Evolutionary conservation across 2,329 filamentous ascomycete genomes (phyloP).

Genomic region (Exserohilum turcica): DNA sequence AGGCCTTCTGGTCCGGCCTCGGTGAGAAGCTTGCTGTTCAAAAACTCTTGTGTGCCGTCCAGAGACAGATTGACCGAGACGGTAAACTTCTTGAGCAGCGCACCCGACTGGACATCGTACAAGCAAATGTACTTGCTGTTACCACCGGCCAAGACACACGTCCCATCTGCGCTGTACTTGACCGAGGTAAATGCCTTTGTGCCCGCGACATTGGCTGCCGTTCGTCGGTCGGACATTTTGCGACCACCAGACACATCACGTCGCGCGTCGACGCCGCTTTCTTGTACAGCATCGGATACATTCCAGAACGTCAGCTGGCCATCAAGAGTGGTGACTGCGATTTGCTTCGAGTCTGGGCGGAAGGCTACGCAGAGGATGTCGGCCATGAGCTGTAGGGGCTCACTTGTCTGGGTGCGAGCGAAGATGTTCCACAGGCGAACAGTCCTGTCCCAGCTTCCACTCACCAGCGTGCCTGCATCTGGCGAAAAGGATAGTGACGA

Average conservation of each 20-base stretch:
- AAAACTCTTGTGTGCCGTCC: slow-evolving; percentile 93
- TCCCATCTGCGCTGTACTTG: slow-evolving; percentile 89
- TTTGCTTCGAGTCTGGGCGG: slow-evolving; percentile 85
- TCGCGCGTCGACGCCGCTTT: slow-evolving; percentile 83
- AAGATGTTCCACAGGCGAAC: slow-evolving; percentile 97
- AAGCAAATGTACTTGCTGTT: slow-evolving; percentile 99
- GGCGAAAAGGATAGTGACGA: slow-evolving; percentile 87
- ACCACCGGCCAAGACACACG: slow-evolving; percentile 85
- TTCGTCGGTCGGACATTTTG: slow-evolving; percentile 83
- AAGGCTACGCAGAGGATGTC: slow-evolving; percentile 88
- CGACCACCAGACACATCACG: slow-evolving; percentile 92
- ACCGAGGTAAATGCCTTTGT: slow-evolving; percentile 91
- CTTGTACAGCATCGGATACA: slow-evolving; percentile 82
- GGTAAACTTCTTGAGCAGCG: slow-evolving; percentile 91
- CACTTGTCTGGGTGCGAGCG: slow-evolving; percentile 88
- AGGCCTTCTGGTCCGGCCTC: slow-evolving; percentile 84
- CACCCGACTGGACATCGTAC: slow-evolving; percentile 92
- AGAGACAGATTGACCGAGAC: slow-evolving; percentile 94
- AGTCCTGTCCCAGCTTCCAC: slow-evolving; percentile 95
- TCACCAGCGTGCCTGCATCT: slow-evolving; percentile 81
- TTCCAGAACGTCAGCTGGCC: slow-evolving; percentile 96
- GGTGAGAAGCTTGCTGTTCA: slow-evolving; percentile 89
- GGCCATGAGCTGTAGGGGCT: slow-evolving; percentile 88
- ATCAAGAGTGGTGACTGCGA: slow-evolving; percentile 90
- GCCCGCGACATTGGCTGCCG: slow-evolving; percentile 85